phyloP scores from a whole-genome alignment of 2,329 filamentous ascomycete species.

The Monilinia fructigena region DNA sequence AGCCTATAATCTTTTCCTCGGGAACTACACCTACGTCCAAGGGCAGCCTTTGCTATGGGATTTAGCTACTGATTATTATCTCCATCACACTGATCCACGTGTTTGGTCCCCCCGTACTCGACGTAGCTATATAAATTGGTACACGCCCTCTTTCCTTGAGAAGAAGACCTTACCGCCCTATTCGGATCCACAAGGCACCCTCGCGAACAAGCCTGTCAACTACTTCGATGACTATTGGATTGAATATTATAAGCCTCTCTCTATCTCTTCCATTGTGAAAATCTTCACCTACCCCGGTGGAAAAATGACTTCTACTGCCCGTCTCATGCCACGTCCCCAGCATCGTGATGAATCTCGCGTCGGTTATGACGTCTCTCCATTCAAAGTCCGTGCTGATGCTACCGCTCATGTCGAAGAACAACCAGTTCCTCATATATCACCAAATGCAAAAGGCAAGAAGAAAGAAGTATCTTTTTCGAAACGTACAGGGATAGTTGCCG shows the following conservation, averaged over 20 bases:
- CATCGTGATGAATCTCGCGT: slow-evolving; percentile 61
- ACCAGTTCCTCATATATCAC: slow-evolving; percentile 30
- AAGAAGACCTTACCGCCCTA: slow-evolving; percentile 46
- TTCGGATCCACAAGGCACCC: slow-evolving; percentile 26
- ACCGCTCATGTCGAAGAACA: slow-evolving; percentile 60
- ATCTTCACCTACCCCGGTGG: slow-evolving; percentile 70
- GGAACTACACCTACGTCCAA: slow-evolving; percentile 86
- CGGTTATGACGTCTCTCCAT: slow-evolving; percentile 79
- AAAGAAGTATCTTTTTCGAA: slow-evolving; percentile 68
- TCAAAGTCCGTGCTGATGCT: slow-evolving; percentile 69
- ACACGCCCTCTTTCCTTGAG: slow-evolving; percentile 69
- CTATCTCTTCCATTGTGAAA: slow-evolving; percentile 84
- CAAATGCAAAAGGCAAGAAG: slow-evolving; percentile 40
- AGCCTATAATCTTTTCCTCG: slow-evolving; percentile 94
- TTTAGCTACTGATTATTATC: slow-evolving; percentile 88
- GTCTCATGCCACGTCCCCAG: slow-evolving; percentile 74
- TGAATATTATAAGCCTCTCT: slow-evolving; percentile 89
- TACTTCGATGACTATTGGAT: slow-evolving; percentile 94
- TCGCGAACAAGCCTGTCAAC: slow-evolving; percentile 38
- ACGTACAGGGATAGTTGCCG: slow-evolving; percentile 40
- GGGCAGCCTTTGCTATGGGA: slow-evolving; percentile 98
- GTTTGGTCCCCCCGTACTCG: slow-evolving; percentile 62
- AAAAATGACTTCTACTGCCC: slow-evolving; percentile 85
- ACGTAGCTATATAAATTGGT: slow-evolving; percentile 87
- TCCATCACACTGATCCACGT: slow-evolving; percentile 84